These are phyloP conservation scores for Leptographium wingfieldii DNA, from an alignment of 2,329 filamentous ascomycete genomes.

Conservation along the genomic window DNA sequence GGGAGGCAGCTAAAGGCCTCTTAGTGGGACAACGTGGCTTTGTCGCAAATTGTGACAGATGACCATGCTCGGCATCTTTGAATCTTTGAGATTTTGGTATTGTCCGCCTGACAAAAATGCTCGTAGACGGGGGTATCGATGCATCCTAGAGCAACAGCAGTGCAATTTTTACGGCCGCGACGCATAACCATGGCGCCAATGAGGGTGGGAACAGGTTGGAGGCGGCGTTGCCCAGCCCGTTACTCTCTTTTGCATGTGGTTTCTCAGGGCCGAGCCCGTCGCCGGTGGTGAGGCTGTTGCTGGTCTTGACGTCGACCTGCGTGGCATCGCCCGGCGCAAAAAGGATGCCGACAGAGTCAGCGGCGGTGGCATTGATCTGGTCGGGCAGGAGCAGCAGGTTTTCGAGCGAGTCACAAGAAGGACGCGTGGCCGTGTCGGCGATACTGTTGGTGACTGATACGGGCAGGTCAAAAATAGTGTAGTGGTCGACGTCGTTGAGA, in stretches of 20 bases:
- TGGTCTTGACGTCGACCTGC: slow-evolving; percentile 23
- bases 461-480: slow-evolving; percentile 60
- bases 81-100: too few relatives aligned
- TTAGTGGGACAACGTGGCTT: too few relatives aligned
- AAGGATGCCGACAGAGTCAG: slow-evolving; percentile 32
- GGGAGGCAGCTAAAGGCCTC: background rate
- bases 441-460: slow-evolving; percentile 58
- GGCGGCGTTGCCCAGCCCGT: slow-evolving; percentile 20
- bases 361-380: slow-evolving; percentile 28
- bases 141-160: too few relatives aligned
- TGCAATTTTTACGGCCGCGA: background rate
- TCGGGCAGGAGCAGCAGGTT: slow-evolving; percentile 37
- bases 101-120: too few relatives aligned
- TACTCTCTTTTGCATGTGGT: slow-evolving; percentile 17
- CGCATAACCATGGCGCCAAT: background rate
- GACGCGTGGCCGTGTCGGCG: slow-evolving; percentile 20
- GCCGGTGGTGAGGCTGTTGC: slow-evolving; percentile 8
- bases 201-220: background rate
- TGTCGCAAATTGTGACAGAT: too few relatives aligned
- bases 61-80: too few relatives aligned
- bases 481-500: slow-evolving; percentile 49
- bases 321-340: slow-evolving; percentile 40
- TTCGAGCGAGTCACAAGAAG: slow-evolving; percentile 33
- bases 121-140: too few relatives aligned
- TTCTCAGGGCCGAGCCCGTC: slow-evolving; percentile 12